Conservation (phyloP, 208 protist species). For the Crithidia bombi region DNA sequence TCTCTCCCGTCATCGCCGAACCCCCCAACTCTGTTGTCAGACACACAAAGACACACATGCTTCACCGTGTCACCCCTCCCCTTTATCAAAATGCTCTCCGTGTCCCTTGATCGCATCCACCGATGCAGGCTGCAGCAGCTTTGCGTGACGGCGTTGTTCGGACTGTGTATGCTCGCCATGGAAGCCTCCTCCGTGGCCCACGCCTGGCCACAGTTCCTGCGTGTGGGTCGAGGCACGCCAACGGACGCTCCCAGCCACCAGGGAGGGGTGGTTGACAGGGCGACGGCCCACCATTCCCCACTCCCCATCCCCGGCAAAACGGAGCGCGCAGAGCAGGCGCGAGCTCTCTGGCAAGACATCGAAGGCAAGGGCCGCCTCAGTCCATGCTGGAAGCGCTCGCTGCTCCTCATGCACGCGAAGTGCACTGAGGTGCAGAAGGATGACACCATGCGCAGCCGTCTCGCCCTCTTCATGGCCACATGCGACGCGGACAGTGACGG, state of each 20-base stretch:
- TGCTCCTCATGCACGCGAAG: constrained; percentile 45
- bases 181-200: background rate
- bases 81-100: background rate
- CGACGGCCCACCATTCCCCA: background rate
- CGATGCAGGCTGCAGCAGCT: background rate
- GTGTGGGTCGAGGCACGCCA: background rate
- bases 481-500: constrained; percentile 79
- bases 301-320: constrained; percentile 1
- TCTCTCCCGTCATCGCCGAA: too few species aligned
- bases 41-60: too few species aligned
- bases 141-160: background rate
- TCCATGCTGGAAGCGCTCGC: constrained; percentile 76
- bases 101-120: background rate
- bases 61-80: too few species aligned
- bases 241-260: background rate
- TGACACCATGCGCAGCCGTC: constrained; percentile 62
- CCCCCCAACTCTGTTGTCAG: too few species aligned
- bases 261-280: background rate
- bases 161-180: background rate
- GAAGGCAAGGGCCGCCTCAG: constrained; percentile 58
- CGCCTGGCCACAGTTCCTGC: constrained; percentile 23
- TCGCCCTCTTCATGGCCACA: constrained; percentile 77
- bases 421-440: constrained; percentile 53
- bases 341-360: constrained; percentile 48
- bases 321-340: constrained; percentile 28